Base-by-base conservation (phyloP, 139 green algal species). In the Desmodesmus armatus region DNA sequence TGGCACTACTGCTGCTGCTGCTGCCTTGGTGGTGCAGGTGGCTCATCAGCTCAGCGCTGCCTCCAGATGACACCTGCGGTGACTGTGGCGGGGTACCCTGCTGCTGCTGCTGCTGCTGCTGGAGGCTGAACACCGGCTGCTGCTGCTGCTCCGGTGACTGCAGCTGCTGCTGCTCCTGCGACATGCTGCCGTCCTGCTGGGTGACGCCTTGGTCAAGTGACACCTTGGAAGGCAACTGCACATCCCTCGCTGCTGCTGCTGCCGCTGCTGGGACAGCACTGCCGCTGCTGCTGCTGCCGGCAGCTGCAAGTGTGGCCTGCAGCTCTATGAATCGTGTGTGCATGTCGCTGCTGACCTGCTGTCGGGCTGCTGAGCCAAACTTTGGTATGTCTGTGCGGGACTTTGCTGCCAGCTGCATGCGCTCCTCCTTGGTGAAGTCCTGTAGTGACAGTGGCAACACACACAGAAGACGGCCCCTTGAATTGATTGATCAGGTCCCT, bases 391-490 rank as follows among this genome's bases (percentile, higher is more conserved):
- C 79, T 3, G 41, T 3, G 1, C 92, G 89, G 0, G 93, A 94
- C 58, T 93, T 93, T 3, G 75, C 63, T 7, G 96, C 97, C 74
- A 99, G 85, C 55, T 85, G 76, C 5, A 85, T 84, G 29, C 95
- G 89, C 88, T 96, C 94, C 3, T 98, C 95, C 27, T 93, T 92
- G 23, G 92, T 88, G 75, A 92, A 97, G 77, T 99, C 95, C 92
- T 95, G 91, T 67, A 78, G 21, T 31, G 31, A 84, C 25, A n/a
- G n/a, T n/a, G n/a, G n/a, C n/a, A n/a, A n/a, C n/a, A n/a, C n/a
- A n/a, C n/a, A n/a, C n/a, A n/a, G n/a, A n/a, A n/a, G n/a, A n/a
- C n/a, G n/a, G n/a, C n/a, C n/a, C n/a, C n/a, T n/a, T n/a, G n/a
- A n/a, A n/a, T n/a, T n/a, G n/a, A n/a, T n/a, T n/a, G n/a, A n/a